These are phyloP conservation scores for Fusarium sp. DNA, from an alignment of 2,329 filamentous ascomycete species.

Conservation along the genomic window DNA sequence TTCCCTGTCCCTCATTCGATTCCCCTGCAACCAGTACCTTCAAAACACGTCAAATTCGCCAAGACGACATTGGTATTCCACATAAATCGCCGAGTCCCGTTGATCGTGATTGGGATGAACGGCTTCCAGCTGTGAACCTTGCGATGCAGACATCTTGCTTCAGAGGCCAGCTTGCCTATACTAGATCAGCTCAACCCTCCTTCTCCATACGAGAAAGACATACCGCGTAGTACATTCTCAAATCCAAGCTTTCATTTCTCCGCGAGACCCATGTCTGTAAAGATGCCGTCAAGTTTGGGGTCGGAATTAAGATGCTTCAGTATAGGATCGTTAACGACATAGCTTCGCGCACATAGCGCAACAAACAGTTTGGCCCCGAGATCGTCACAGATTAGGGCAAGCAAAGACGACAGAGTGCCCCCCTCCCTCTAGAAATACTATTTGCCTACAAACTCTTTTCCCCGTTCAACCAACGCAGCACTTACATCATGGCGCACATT, in stretches of 20 bases:
- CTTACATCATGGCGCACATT: no score
- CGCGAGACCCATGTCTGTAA: neutral
- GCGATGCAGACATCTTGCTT: neutral
- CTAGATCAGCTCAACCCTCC: neutral
- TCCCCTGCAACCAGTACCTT: neutral
- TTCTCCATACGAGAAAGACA: neutral
- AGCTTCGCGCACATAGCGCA: neutral
- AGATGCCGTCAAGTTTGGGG: neutral
- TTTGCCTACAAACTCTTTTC: no score
- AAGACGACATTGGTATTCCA: neutral
- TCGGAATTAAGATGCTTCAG: neutral
- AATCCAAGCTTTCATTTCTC: neutral
- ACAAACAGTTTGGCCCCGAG: neutral
- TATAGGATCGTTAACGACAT: neutral
- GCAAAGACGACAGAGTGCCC: no score
- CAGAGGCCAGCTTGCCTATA: neutral
- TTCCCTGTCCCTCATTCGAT: neutral
- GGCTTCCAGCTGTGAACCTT: neutral
- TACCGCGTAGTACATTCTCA: neutral
- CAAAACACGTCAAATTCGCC: neutral
- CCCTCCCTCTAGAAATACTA: no score
- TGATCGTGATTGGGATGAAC: neutral
- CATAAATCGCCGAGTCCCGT: neutral
- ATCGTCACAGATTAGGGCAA: no score
- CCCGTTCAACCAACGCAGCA: fast-evolving